Evolutionary conservation across 345 rosid genomes (phyloP).

Genomic region (Pelargonium nanum): DNA sequence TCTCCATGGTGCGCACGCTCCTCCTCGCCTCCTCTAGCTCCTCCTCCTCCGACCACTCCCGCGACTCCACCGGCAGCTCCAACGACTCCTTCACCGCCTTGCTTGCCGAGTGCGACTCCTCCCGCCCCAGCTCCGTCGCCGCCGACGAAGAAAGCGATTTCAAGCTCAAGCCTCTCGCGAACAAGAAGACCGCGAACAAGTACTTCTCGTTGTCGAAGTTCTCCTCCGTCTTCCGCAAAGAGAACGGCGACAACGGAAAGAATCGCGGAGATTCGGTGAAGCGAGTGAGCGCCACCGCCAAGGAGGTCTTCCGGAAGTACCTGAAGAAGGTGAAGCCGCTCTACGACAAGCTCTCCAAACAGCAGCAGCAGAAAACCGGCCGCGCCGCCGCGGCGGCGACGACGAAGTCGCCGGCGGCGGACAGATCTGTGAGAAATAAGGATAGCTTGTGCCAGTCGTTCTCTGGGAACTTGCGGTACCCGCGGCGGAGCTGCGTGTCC

Average conservation of each 20-base stretch:
- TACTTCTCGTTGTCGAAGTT: slow-evolving; percentile 69
- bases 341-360: slow-evolving; percentile 73
- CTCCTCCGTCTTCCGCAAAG: slow-evolving; percentile 84
- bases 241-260: slow-evolving; percentile 9
- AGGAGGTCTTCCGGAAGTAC: slow-evolving; percentile 70
- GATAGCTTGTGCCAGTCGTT: slow-evolving; percentile 29
- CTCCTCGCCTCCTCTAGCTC: slow-evolving; percentile 68
- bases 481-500: slow-evolving; percentile 51
- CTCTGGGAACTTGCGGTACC: slow-evolving; percentile 77
- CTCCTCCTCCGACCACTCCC: slow-evolving; percentile 63
- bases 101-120: slow-evolving; percentile 52
- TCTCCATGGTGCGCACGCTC: slow-evolving; percentile 87
- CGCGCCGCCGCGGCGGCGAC: background rate
- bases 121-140: slow-evolving; percentile 74
- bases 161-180: background rate
- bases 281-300: slow-evolving; percentile 68
- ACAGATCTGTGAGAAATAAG: no score
- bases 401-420: slow-evolving; percentile 10
- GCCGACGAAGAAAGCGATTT: slow-evolving; percentile 47
- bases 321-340: slow-evolving; percentile 87
- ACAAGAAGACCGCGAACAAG: slow-evolving; percentile 30
- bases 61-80: slow-evolving; percentile 80
- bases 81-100: slow-evolving; percentile 44
- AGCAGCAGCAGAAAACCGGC: slow-evolving; percentile 41
- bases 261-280: slow-evolving; percentile 36